Conservation (phyloP, 139 green algal species). For the Gonium pectorale region DNA sequence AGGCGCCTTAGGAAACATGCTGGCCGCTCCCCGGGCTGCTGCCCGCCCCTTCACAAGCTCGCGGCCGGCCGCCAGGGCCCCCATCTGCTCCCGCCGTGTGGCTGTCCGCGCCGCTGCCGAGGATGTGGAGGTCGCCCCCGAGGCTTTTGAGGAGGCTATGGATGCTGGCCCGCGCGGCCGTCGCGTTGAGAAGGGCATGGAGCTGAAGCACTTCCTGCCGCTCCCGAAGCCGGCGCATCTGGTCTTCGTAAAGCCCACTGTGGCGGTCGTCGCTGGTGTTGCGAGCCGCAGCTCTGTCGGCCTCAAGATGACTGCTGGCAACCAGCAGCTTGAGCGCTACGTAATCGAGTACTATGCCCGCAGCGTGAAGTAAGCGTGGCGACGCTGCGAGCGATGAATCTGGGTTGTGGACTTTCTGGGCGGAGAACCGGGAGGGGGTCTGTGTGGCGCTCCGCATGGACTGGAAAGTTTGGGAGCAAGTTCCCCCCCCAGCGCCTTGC, state of each 20-base stretch:
- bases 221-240: slow-evolving; percentile 72
- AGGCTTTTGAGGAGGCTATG: not conserved
- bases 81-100: slow-evolving; percentile 18
- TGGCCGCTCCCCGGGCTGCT: slow-evolving; percentile 28
- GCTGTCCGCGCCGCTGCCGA: slow-evolving; percentile 26
- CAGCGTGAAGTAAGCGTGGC: slow-evolving; percentile 48
- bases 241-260: slow-evolving; percentile 76
- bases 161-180: slow-evolving; percentile 27
- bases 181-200: slow-evolving; percentile 43
- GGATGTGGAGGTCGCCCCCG: not conserved
- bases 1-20: slow-evolving; percentile 10
- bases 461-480: too few relatives aligned
- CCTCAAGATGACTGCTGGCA: slow-evolving; percentile 69
- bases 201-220: slow-evolving; percentile 71
- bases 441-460: too few relatives aligned
- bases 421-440: too few relatives aligned
- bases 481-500: too few relatives aligned
- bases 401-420: too few relatives aligned
- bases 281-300: slow-evolving; percentile 60
- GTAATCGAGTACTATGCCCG: slow-evolving; percentile 71
- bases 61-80: slow-evolving; percentile 35
- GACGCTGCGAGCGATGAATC: not conserved
- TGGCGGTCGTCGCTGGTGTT: slow-evolving; percentile 66
- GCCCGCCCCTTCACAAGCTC: slow-evolving; percentile 39
- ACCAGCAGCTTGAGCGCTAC: slow-evolving; percentile 69